Evolutionary conservation across 2,329 filamentous ascomycete genomes (phyloP).

Genomic region (Cordyceps militaris): DNA sequence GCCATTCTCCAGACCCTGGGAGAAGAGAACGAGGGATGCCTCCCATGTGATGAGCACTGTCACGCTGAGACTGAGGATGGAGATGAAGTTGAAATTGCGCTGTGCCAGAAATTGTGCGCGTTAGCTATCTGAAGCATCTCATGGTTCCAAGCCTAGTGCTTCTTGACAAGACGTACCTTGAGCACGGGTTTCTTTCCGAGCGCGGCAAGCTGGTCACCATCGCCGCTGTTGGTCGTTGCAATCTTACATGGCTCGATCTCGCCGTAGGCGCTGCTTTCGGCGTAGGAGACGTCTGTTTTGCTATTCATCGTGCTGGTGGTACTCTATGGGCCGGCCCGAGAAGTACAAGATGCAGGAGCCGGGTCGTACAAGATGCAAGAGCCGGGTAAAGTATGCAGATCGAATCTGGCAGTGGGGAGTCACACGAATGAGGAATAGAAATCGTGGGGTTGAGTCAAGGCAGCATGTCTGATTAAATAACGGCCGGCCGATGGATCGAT

Average conservation of each 20-base stretch:
- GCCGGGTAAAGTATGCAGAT: background rate
- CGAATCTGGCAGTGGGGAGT: background rate
- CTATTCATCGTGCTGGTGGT: background rate
- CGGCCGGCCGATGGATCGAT: background rate
- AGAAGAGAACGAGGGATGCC: constrained; percentile 21
- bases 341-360: too few relatives aligned
- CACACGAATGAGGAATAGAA: background rate
- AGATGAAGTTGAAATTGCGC: constrained; percentile 37
- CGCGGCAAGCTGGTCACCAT: constrained; percentile 7
- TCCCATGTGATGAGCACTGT: constrained; percentile 45
- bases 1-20: constrained; percentile 31
- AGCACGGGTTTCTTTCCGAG: constrained; percentile 10
- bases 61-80: constrained; percentile 39
- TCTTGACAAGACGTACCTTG: background rate
- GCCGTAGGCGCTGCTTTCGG: background rate
- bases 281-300: background rate
- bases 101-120: constrained; percentile 12
- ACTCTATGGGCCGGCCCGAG: too few relatives aligned
- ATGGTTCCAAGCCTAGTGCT: background rate
- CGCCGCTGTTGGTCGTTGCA: background rate
- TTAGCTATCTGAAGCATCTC: background rate
- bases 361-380: background rate
- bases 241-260: background rate
- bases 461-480: background rate
- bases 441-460: background rate